These are phyloP conservation scores for Aspergillus eucalypticola DNA, from an alignment of 2,329 filamentous ascomycete genomes.

Conservation along the genomic window DNA sequence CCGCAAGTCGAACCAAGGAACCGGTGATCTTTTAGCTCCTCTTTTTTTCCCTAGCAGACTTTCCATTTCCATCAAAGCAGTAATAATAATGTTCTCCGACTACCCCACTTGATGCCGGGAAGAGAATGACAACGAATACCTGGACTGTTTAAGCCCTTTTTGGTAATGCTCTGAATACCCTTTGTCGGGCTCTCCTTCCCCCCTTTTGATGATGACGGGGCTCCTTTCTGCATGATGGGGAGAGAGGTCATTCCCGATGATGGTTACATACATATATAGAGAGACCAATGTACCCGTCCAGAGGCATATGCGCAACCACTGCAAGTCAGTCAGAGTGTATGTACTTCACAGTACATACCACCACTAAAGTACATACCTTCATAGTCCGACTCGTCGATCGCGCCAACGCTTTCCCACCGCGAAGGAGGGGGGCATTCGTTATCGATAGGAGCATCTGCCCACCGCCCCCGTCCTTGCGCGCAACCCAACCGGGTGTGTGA, in stretches of 20 bases:
- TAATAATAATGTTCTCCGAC: too few relatives aligned
- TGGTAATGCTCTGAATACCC: not conserved
- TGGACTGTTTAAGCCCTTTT: not conserved
- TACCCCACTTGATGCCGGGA: constrained; percentile 18
- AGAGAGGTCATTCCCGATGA: not conserved
- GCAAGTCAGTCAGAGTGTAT: too few relatives aligned
- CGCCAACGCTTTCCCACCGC: not conserved
- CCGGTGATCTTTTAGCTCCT: constrained; percentile 16
- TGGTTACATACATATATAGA: constrained; percentile 3
- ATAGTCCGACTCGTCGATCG: not conserved
- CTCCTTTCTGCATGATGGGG: not conserved
- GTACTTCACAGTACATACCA: not conserved
- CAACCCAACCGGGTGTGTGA: constrained; percentile 15
- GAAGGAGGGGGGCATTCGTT: constrained; percentile 32
- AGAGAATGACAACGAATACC: constrained; percentile 19
- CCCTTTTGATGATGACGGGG: too few relatives aligned
- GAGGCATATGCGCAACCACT: too few relatives aligned
- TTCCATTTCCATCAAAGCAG: too few relatives aligned
- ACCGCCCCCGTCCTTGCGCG: constrained; percentile 14
- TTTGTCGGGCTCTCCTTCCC: not conserved
- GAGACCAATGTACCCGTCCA: too few relatives aligned
- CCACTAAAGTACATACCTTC: not conserved
- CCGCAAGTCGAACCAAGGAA: constrained; percentile 19
- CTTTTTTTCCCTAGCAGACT: not conserved
- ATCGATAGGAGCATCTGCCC: constrained; percentile 32